Evolutionary conservation across 345 rosid genomes (phyloP).

Genomic region (Rhodamnia argentea): DNA sequence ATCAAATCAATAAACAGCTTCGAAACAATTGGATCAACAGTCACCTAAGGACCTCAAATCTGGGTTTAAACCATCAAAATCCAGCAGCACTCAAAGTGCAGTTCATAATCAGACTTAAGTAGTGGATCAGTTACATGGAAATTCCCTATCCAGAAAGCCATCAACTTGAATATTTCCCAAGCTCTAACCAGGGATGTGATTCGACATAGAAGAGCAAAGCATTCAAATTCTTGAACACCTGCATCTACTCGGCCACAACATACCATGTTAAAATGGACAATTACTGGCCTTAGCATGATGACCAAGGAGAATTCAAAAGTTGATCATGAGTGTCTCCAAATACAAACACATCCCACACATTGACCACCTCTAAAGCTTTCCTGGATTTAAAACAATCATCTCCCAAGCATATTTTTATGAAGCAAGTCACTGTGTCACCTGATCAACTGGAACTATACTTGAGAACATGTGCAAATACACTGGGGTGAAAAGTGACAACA

Average conservation of each 20-base stretch:
- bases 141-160: neutral
- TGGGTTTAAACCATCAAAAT: neutral
- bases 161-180: neutral
- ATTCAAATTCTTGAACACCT: neutral
- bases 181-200: neutral
- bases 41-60: neutral
- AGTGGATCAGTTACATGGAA: neutral
- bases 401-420: neutral
- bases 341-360: neutral
- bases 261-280: neutral
- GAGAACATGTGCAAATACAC: neutral
- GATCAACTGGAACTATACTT: neutral
- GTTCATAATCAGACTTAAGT: neutral
- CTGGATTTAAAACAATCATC: neutral
- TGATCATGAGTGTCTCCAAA: neutral
- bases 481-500: neutral
- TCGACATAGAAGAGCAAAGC: neutral
- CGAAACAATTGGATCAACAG: neutral
- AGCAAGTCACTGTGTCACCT: neutral
- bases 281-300: neutral
- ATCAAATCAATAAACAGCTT: neutral
- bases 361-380: neutral
- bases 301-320: neutral
- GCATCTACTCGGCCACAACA: neutral
- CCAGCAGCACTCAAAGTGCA: neutral